Percentiles rank a stretch among this genome's conserved stretches.
These are phyloP conservation scores for Tetradesmus lagerheimii DNA, from an alignment of 139 green algal genomes.

Conservation along the genomic window DNA sequence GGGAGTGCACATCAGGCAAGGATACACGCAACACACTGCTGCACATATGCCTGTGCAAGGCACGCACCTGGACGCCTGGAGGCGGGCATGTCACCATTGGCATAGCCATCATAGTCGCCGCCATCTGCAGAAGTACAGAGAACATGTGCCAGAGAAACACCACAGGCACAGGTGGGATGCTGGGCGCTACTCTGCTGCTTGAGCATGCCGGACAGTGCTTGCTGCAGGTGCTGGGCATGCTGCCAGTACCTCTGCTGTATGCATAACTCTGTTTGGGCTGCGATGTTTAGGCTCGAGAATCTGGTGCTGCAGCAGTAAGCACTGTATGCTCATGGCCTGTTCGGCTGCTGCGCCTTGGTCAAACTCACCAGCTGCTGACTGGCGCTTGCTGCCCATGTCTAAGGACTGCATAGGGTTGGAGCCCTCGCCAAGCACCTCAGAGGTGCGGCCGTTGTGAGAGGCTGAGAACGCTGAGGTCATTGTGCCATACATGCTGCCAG, in stretches of 20 bases:
- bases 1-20: background rate
- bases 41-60: background rate
- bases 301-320: no score
- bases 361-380: constrained; percentile 11
- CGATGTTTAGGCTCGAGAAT: no score
- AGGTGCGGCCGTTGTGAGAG: background rate
- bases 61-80: background rate
- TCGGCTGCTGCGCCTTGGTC: background rate
- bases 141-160: no score
- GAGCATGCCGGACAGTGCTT: no score
- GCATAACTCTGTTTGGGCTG: no score
- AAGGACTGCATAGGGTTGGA: constrained; percentile 40
- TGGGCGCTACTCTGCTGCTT: no score
- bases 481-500: constrained; percentile 18
- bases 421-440: constrained; percentile 7
- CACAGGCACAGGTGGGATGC: no score
- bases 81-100: background rate
- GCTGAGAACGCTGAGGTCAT: constrained; percentile 25
- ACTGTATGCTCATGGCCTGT: background rate
- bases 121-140: background rate
- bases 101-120: constrained; percentile 25
- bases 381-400: constrained; percentile 11
- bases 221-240: no score
- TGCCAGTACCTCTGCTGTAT: no score
- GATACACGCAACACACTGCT: no score